Evolutionary conservation across 106 monocot species (phyloP).

Genomic region (Acorus calamus): DNA sequence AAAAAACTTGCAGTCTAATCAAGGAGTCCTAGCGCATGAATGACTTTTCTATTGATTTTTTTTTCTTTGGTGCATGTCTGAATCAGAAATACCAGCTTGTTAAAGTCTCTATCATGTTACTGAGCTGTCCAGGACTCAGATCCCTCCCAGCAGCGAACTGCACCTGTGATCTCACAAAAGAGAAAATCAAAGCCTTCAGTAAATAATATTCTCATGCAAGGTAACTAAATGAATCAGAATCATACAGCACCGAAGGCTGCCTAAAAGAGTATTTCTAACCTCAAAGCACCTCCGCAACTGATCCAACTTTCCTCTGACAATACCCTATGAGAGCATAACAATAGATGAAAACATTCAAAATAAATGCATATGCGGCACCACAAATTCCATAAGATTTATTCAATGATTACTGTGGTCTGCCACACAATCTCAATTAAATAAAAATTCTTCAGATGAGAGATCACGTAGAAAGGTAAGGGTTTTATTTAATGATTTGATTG

Average conservation of each 20-base stretch:
- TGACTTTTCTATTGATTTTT: too few relatives aligned
- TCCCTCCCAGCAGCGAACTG: conserved; percentile 98
- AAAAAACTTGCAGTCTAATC: too few relatives aligned
- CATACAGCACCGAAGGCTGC: neutral
- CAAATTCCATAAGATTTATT: too few relatives aligned
- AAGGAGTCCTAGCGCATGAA: too few relatives aligned
- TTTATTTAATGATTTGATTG: too few relatives aligned
- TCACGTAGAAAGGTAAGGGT: too few relatives aligned
- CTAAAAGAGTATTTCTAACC: conserved; percentile 31
- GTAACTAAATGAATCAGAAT: neutral
- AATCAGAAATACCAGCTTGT: conserved; percentile 41
- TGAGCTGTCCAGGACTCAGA: conserved; percentile 71
- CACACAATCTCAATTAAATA: too few relatives aligned
- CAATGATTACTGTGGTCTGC: too few relatives aligned
- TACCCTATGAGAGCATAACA: conserved; percentile 37
- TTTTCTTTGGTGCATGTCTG: too few relatives aligned
- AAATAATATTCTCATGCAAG: neutral
- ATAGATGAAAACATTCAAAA: too few relatives aligned
- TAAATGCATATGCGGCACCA: too few relatives aligned
- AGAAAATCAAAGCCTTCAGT: neutral
- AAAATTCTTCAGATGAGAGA: too few relatives aligned
- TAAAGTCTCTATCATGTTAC: conserved; percentile 69
- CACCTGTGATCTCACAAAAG: conserved; percentile 28
- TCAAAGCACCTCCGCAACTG: conserved; percentile 96
- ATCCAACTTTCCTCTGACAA: conserved; percentile 95